Base-by-base conservation (phyloP, 805 yeast species). In the Myxozyma neglecta region DNA sequence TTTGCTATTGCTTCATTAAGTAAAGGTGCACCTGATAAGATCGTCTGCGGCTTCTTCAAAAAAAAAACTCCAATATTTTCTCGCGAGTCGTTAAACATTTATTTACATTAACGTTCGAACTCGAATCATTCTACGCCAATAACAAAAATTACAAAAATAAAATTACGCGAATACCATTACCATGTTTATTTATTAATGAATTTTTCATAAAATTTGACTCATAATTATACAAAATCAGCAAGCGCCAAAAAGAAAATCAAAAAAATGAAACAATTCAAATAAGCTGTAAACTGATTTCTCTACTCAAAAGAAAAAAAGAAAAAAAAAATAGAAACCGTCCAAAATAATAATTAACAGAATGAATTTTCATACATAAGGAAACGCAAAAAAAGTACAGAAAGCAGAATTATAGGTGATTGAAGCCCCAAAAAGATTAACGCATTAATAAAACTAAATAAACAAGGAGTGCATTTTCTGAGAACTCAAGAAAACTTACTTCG, bases 401-500 rank as follows among this genome's bases (percentile, higher is more conserved):
- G 29, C 29, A 24, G 5, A 24, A 24, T 24, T 24, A 24, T 24
- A 24, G 29, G 29, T 24, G 5, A 24, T 24, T 5, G 5, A 24
- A 24, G 29, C 29, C 29, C 29, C 2, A 24, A 24, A 24, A 24
- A 24, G 2, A 24, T 24, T 24, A 24, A 24, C 29, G 29, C 29
- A 24, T 3, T 24, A 24, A 24, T 5, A 24, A 24, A 24, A 24
- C 2, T 24, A 5, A 24, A 24, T 24, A 24, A 9, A 9, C 46
- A 20, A 42, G 46, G 46, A 42, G 46, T 42, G 20, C 3, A 16
- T 42, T 42, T 42, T 13, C 6, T 42, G 18, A 13, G 3, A 2
- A 20, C n/a, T 9, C n/a, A n/a, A 42, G 45, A 42, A 42, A 42
- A 42, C n/a, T 45, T 54, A 61, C 53, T 53, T 56, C 18, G 57